phyloP scores from a whole-genome alignment of 176 grass and related monocot genomes.

The Luzula sylvatica region DNA sequence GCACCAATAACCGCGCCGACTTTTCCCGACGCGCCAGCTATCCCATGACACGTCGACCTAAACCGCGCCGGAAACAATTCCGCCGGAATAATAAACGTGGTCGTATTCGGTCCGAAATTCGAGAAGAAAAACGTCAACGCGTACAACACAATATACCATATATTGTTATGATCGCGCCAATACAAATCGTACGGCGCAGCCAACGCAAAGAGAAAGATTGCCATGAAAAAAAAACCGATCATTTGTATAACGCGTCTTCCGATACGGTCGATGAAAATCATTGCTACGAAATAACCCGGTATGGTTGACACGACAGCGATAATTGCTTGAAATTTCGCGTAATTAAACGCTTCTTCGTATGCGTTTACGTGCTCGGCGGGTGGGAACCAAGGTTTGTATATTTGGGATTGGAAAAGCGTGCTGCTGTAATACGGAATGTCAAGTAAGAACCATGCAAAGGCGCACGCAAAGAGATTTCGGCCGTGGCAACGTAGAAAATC shows the following conservation, averaged over 20 bases:
- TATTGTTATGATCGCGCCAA: slow-evolving; percentile 23
- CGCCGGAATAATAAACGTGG: slow-evolving; percentile 32
- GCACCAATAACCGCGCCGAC: slow-evolving; percentile 28
- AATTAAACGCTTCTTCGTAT: slow-evolving; percentile 25
- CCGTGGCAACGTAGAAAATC: slow-evolving; percentile 20
- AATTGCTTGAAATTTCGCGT: slow-evolving; percentile 36
- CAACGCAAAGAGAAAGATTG: slow-evolving; percentile 38
- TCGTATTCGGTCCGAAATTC: slow-evolving; percentile 36
- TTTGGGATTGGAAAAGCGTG: slow-evolving; percentile 32
- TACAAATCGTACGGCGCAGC: slow-evolving; percentile 22
- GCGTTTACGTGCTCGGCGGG: neutral
- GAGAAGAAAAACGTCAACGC: slow-evolving; percentile 40
- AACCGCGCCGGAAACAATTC: slow-evolving; percentile 36
- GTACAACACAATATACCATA: slow-evolving; percentile 22
- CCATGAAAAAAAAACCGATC: slow-evolving; percentile 36
- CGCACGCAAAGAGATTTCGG: slow-evolving; percentile 30
- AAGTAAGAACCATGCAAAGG: slow-evolving; percentile 26
- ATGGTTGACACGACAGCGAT: slow-evolving; percentile 27
- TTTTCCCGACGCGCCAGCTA: slow-evolving; percentile 29
- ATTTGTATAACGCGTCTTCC: slow-evolving; percentile 31
- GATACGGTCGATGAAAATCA: slow-evolving; percentile 33
- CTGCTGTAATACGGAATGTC: slow-evolving; percentile 37
- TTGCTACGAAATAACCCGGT: slow-evolving; percentile 33
- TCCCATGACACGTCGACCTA: slow-evolving; percentile 31
- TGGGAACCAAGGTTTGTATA: slow-evolving; percentile 22